phyloP scores from a whole-genome alignment of 768 basidiomycete genomes.

The Leccinum variicolor region DNA sequence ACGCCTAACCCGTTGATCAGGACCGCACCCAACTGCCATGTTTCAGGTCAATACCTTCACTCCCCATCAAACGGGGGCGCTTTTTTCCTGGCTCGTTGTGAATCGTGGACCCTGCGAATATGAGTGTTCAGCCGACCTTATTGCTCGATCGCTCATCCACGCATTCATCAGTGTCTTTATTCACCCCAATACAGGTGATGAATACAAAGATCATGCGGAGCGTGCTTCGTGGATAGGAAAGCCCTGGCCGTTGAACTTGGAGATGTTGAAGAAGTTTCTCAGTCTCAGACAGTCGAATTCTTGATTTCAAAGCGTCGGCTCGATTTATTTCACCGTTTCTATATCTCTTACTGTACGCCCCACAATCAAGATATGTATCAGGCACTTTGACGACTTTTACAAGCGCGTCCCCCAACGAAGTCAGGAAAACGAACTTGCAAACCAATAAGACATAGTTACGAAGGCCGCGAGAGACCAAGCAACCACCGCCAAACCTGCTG shows the following conservation, averaged over 20 bases:
- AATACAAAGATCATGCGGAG: constrained; percentile 59
- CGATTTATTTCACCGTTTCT: too few relatives aligned
- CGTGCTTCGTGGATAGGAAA: constrained; percentile 64
- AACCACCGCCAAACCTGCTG: too few relatives aligned
- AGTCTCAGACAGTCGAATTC: too few relatives aligned
- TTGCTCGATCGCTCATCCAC: constrained; percentile 1
- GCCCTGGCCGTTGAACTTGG: constrained; percentile 51
- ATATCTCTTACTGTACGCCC: too few relatives aligned
- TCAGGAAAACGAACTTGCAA: too few relatives aligned
- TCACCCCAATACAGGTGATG: constrained; percentile 65
- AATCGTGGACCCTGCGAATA: constrained; percentile 72
- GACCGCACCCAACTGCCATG: constrained; percentile 71
- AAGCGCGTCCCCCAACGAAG: too few relatives aligned
- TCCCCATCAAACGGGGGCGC: constrained; percentile 65
- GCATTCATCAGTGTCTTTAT: constrained; percentile 46
- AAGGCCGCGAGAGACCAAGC: too few relatives aligned
- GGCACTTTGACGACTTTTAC: too few relatives aligned
- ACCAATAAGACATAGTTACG: too few relatives aligned
- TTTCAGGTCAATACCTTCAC: constrained; percentile 67
- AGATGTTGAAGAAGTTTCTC: constrained; percentile 20
- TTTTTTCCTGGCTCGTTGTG: constrained; percentile 66
- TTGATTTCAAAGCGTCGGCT: too few relatives aligned
- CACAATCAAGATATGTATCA: too few relatives aligned
- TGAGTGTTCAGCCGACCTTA: constrained; percentile 24
- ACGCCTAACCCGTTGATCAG: constrained; percentile 22